These are phyloP conservation scores for Heliosperma pusillum DNA, from an alignment of 148 eudicot species.

Conservation along the genomic window DNA sequence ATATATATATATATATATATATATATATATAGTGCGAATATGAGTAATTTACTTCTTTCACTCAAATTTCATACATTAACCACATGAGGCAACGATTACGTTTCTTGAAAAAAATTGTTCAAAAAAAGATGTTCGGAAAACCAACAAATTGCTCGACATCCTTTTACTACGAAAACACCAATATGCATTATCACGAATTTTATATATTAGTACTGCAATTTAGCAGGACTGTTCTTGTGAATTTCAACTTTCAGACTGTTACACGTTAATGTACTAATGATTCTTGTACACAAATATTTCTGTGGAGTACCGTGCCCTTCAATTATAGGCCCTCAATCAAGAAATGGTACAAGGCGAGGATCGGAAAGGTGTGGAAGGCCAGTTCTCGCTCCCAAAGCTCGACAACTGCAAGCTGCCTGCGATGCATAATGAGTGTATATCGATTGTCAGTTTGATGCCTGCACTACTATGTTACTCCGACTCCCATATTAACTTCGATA, in stretches of 20 bases:
- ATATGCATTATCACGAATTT: too few relatives aligned
- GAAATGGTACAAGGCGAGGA: constrained; percentile 60
- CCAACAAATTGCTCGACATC: too few relatives aligned
- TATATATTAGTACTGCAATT: background rate
- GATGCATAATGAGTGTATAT: background rate
- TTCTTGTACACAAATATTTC: background rate
- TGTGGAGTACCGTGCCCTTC: constrained; percentile 12
- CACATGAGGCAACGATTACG: too few relatives aligned
- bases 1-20: too few relatives aligned
- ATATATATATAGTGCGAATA: too few relatives aligned
- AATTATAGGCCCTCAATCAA: constrained; percentile 26
- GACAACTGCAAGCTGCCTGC: constrained; percentile 82
- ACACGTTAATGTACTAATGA: background rate
- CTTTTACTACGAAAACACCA: too few relatives aligned
- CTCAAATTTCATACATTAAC: too few relatives aligned
- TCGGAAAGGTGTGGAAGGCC: constrained; percentile 75
- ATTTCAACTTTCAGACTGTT: background rate
- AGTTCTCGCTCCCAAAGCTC: constrained; percentile 88
- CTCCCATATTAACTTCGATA: background rate
- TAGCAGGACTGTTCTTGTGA: background rate
- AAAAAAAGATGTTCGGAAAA: too few relatives aligned
- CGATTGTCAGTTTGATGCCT: background rate
- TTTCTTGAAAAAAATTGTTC: too few relatives aligned
- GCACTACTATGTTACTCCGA: background rate
- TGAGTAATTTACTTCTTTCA: too few relatives aligned